These are phyloP conservation scores for Calophaca sinica DNA, from an alignment of 306 rosid genomes.

Conservation along the genomic window DNA sequence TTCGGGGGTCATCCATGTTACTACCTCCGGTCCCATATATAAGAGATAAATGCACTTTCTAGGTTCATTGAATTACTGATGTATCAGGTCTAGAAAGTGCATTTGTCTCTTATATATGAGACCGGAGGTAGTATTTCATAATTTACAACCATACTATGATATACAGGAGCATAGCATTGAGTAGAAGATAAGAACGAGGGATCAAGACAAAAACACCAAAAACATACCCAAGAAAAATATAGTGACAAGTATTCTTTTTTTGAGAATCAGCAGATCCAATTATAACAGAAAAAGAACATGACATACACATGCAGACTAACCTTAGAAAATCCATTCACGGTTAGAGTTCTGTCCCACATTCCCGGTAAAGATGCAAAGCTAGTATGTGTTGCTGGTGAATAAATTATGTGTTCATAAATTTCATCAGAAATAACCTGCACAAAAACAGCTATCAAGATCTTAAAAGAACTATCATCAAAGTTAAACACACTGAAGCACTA, in stretches of 20 bases:
- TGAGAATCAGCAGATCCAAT: not conserved
- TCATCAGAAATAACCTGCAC: conserved; percentile 90
- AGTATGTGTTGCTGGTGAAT: conserved; percentile 91
- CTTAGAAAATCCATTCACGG: conserved; percentile 97
- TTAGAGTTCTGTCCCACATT: conserved; percentile 95
- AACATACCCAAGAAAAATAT: not conserved
- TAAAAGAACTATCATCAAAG: conserved; percentile 27
- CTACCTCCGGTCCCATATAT: too few species aligned
- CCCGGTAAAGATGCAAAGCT: conserved; percentile 98
- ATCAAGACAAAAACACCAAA: conserved; percentile 27
- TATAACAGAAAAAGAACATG: conserved; percentile 10
- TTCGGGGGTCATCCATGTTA: conserved; percentile 1
- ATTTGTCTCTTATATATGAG: too few species aligned
- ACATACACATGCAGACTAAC: conserved; percentile 43
- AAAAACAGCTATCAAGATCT: conserved; percentile 38
- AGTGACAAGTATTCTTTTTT: not conserved
- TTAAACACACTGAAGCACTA: conserved; percentile 28
- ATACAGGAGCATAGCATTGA: conserved; percentile 16
- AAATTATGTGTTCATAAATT: conserved; percentile 93
- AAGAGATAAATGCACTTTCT: too few species aligned
- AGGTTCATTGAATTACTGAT: too few species aligned
- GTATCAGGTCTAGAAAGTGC: too few species aligned
- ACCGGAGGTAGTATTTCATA: too few species aligned
- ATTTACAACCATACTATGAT: conserved; percentile 7
- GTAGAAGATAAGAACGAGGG: conserved; percentile 14